Base-by-base conservation (phyloP, 2,329 filamentous ascomycete species). In the Neophaeococcomyces mojaviensis region DNA sequence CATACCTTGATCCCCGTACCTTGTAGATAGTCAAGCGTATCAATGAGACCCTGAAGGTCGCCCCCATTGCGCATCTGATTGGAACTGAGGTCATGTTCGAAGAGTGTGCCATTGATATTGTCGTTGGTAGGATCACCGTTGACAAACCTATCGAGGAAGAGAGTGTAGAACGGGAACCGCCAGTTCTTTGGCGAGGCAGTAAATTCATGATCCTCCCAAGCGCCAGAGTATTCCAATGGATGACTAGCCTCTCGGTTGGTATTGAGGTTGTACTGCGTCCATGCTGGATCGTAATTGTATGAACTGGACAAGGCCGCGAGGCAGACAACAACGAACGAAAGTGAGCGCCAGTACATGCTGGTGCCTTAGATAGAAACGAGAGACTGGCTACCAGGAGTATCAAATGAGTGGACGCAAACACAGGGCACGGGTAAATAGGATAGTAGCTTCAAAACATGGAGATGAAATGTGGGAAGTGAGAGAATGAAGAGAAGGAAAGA, bases 61-160 rank as follows among this genome's bases (percentile, higher is more conserved):
- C 79, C 79, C 22, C 79, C 79, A 64, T 79, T 76, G 26, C 79
- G 75, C 62, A 82, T 73, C 58, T 82, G 78, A 45, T 76, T 82
- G 48, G 72, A 76, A 54, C 69, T 71, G 46, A 72, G 61, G 57
- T 82, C 79, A 58, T 79, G 76, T 55, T 82, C 79, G 60, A 74
- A 82, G 2, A 68, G 51, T 0, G 78, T 81, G 8, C 69, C 73
- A 58, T 82, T 82, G 35, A 72, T 71, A 55, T 82, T 73, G 58
- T 83, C 79, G 57, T 83, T 83, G 2, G 67, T 68, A 6, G 79
- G 79, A 54, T 83, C 74, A 16, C 79, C 79, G 55, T 83, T 82
- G 34, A 80, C 77, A 55, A 76, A 83, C 49, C 77, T 68, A 59
- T 83, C 79, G 9, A 81, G 62, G 57, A 81, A 81, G 37, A 83